Conservation (phyloP, 176 grass and related monocot species). For the Pharus latifolius region DNA sequence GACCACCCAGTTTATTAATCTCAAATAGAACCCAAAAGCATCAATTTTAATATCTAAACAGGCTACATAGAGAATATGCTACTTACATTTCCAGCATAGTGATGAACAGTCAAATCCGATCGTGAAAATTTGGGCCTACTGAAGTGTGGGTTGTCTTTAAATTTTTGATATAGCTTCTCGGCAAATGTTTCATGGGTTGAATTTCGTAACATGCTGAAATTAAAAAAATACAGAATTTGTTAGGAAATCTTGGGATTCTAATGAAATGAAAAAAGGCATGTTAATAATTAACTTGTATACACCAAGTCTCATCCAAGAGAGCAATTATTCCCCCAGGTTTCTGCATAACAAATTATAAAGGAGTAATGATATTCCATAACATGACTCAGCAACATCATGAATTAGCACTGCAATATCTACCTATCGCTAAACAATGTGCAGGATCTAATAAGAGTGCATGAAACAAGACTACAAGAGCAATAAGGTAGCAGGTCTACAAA, state of each 20-base stretch:
- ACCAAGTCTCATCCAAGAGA: conserved; percentile 98
- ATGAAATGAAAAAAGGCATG: conserved; percentile 5
- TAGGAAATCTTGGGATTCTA: conserved; percentile 7
- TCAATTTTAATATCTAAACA: too few species aligned
- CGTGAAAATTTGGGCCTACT: conserved; percentile 90
- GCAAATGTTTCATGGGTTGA: conserved; percentile 93
- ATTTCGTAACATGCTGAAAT: conserved; percentile 89
- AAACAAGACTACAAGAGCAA: too few species aligned
- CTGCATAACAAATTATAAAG: conserved; percentile 45
- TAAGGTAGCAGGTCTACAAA: too few species aligned
- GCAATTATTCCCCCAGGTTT: conserved; percentile 97
- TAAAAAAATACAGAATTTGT: conserved; percentile 21
- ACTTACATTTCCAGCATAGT: conserved; percentile 96
- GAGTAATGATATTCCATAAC: background rate
- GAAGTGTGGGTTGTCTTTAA: conserved; percentile 66
- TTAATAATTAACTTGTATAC: conserved; percentile 12
- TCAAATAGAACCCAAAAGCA: too few species aligned
- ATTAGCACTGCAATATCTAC: background rate
- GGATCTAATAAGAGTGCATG: background rate
- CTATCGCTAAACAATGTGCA: background rate
- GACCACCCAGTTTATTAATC: too few species aligned
- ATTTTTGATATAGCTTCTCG: conserved; percentile 92
- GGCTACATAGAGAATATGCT: conserved; percentile 18
- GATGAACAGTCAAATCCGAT: conserved; percentile 89
- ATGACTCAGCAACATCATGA: conserved; percentile 12